A percentile compares a stretch with the other conserved stretches of the same genome.
Conservation (phyloP, 805 yeast genomes). For the Yueomyces sp. region DNA sequence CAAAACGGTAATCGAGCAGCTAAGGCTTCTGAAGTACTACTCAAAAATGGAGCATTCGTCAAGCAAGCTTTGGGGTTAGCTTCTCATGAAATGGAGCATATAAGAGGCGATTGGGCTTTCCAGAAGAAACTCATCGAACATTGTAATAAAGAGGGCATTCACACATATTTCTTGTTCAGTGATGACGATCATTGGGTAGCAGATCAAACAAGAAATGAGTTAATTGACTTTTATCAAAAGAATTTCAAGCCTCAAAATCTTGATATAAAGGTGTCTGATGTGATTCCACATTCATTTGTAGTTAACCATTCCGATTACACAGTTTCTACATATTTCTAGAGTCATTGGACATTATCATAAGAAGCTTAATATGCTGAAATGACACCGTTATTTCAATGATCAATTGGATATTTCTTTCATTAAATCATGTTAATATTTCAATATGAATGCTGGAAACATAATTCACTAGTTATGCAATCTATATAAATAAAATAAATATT, state of each 20-base stretch:
- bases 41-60: slow-evolving; percentile 31
- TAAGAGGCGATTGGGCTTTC: slow-evolving; percentile 35
- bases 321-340: slow-evolving; percentile 2
- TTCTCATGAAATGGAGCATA: slow-evolving; percentile 41
- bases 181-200: slow-evolving; percentile 55
- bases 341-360: background rate
- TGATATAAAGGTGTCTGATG: slow-evolving; percentile 21
- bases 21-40: slow-evolving; percentile 30
- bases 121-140: slow-evolving; percentile 35
- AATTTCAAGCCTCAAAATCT: slow-evolving; percentile 12
- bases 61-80: slow-evolving; percentile 46
- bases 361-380: background rate
- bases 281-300: slow-evolving; percentile 48
- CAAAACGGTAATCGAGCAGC: slow-evolving; percentile 23
- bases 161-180: slow-evolving; percentile 47
- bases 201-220: slow-evolving; percentile 32
- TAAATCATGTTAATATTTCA: no score
- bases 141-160: slow-evolving; percentile 10
- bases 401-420: background rate
- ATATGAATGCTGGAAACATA: no score
- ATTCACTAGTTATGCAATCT: background rate
- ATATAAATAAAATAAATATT: no score
- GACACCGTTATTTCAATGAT: background rate
- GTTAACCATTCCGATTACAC: slow-evolving; percentile 36
- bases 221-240: slow-evolving; percentile 28